phyloP scores from a whole-genome alignment of 176 grass and related monocot genomes.

The Metroxylon sagu region DNA sequence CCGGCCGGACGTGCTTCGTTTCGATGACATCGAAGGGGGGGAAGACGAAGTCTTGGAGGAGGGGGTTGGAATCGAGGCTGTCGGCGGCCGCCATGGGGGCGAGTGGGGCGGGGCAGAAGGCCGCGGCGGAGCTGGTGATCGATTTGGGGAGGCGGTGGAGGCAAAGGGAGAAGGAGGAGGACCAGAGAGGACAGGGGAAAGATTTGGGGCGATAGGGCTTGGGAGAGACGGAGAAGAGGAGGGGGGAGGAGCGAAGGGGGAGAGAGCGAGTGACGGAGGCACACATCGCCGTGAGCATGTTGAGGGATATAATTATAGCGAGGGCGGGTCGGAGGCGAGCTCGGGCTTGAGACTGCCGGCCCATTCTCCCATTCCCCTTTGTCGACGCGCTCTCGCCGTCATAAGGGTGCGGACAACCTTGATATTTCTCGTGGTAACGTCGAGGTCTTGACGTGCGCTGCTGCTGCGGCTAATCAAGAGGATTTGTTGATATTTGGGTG shows the following conservation, averaged over 20 bases:
- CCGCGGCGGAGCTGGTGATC: not conserved
- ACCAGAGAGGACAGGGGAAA: constrained; percentile 16
- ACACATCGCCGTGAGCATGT: constrained; percentile 22
- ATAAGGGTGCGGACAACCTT: no score
- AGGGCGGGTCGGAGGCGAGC: not conserved
- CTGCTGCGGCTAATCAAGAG: no score
- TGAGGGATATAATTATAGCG: constrained; percentile 1
- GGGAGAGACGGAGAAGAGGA: constrained; percentile 15
- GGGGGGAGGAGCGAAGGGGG: constrained; percentile 4
- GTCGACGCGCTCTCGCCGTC: no score
- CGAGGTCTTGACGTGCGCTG: no score
- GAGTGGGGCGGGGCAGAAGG: constrained; percentile 27
- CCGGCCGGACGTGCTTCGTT: constrained; percentile 60
- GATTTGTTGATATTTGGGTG: no score
- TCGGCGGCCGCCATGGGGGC: not conserved
- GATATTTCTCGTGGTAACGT: no score
- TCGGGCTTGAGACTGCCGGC: not conserved
- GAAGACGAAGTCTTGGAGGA: constrained; percentile 56
- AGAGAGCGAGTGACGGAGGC: constrained; percentile 11
- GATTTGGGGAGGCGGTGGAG: constrained; percentile 30
- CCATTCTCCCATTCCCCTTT: not conserved
- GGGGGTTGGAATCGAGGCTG: constrained; percentile 32
- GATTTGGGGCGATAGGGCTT: not conserved
- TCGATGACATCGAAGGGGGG: constrained; percentile 74
- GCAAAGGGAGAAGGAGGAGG: constrained; percentile 41